Conservation (phyloP, 179 eudicot species). For the Beta lomatogona region DNA sequence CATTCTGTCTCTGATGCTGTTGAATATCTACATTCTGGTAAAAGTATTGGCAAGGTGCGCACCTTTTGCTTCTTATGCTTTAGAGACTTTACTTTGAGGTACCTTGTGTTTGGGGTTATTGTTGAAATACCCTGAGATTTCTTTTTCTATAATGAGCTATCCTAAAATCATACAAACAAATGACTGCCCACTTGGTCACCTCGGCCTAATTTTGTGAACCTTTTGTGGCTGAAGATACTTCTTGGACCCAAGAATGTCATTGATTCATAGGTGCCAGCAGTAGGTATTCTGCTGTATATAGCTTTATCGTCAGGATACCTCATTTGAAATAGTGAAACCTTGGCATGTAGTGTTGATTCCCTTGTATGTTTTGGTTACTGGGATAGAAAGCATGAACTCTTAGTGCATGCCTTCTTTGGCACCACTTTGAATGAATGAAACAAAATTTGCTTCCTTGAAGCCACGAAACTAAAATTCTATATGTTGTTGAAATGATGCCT, state of each 20-base stretch:
- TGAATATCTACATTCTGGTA: slow-evolving; percentile 96
- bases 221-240: not conserved
- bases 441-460: not conserved
- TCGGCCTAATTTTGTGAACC: not conserved
- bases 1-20: slow-evolving; percentile 95
- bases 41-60: slow-evolving; percentile 89
- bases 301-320: not conserved
- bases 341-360: not conserved
- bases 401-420: not conserved
- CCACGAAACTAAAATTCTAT: not conserved
- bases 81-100: not conserved
- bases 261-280: not conserved
- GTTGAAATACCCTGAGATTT: not conserved
- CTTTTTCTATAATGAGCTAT: not conserved
- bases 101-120: not conserved
- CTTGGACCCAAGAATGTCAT: too few relatives aligned
- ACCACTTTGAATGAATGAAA: not conserved
- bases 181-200: not conserved
- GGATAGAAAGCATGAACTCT: not conserved
- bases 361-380: too few relatives aligned
- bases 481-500: slow-evolving; percentile 15
- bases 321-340: not conserved
- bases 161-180: not conserved
- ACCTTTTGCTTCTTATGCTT: not conserved
- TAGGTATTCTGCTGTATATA: not conserved